phyloP scores from a whole-genome alignment of 2,329 filamentous ascomycete genomes.

The Fusarium abutilonis region DNA sequence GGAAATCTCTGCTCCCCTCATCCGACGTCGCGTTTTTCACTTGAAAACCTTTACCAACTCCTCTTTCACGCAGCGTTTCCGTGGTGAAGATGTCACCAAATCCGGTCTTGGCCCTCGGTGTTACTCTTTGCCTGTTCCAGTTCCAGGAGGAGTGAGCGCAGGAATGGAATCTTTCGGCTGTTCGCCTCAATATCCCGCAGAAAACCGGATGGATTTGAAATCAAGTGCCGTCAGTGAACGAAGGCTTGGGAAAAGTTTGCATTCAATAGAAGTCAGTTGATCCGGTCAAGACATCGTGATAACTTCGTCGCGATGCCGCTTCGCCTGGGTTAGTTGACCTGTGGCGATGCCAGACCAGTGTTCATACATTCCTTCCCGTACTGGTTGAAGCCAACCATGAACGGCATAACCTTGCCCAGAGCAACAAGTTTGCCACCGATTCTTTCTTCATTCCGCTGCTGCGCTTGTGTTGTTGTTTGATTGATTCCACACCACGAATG shows the following conservation, averaged over 20 bases:
- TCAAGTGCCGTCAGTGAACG: slow-evolving; percentile 4
- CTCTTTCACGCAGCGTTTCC: slow-evolving; percentile 25
- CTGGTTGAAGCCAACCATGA: slow-evolving; percentile 21
- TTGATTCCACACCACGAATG: neutral
- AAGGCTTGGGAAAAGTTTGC: neutral
- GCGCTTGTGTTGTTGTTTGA: neutral
- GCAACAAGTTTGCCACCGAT: neutral
- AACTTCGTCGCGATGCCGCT: slow-evolving; percentile 21
- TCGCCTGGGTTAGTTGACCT: slow-evolving; percentile 11
- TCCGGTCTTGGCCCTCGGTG: slow-evolving; percentile 24
- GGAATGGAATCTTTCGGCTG: slow-evolving; percentile 7
- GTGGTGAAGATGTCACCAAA: slow-evolving; percentile 26
- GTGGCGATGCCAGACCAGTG: slow-evolving; percentile 8
- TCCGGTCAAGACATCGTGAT: slow-evolving; percentile 18
- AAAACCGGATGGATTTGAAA: slow-evolving; percentile 4
- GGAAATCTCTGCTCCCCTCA: slow-evolving; percentile 30
- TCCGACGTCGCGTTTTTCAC: slow-evolving; percentile 16
- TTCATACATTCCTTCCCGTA: neutral
- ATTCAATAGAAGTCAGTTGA: neutral
- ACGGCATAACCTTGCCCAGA: neutral
- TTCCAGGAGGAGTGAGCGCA: slow-evolving; percentile 9
- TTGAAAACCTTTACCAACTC: slow-evolving; percentile 17
- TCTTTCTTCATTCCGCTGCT: neutral
- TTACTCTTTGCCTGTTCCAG: slow-evolving; percentile 23
- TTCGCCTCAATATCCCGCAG: slow-evolving; percentile 17